Evolutionary conservation across 192 early-diverging fungal species (phyloP).

Genomic region (Thoreauomyces humboldtii): DNA sequence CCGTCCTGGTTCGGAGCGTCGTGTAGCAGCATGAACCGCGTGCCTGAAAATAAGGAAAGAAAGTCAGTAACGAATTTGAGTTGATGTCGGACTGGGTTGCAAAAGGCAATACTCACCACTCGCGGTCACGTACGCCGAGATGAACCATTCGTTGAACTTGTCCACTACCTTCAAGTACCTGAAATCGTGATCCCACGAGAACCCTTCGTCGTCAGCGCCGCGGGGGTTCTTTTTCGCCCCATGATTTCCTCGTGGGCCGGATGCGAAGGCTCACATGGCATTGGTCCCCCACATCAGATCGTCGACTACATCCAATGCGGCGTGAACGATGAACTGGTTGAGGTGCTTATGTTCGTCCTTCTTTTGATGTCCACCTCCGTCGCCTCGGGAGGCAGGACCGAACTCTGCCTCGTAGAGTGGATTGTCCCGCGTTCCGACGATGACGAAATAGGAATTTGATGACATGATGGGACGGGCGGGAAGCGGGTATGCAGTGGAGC

Average conservation of each 20-base stretch:
- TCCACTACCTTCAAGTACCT: slow-evolving; percentile 95
- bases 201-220: too few relatives aligned
- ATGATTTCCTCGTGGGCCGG: too few relatives aligned
- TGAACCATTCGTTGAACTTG: slow-evolving; percentile 90
- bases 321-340: slow-evolving; percentile 96
- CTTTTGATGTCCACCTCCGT: slow-evolving; percentile 34
- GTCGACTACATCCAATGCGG: slow-evolving; percentile 95
- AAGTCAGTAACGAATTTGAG: not conserved
- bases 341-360: slow-evolving; percentile 84
- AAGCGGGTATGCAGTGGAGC: too few relatives aligned
- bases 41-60: slow-evolving; percentile 50
- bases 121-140: slow-evolving; percentile 89
- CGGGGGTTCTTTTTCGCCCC: too few relatives aligned
- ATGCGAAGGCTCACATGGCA: slow-evolving; percentile 73
- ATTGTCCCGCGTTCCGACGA: slow-evolving; percentile 91
- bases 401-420: slow-evolving; percentile 96
- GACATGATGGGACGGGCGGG: slow-evolving; percentile 27
- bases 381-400: slow-evolving; percentile 29
- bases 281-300: slow-evolving; percentile 88
- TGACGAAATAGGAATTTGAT: slow-evolving; percentile 72
- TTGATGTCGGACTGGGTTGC: not conserved
- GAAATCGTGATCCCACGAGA: too few relatives aligned
- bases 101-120: slow-evolving; percentile 58
- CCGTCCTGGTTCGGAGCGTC: slow-evolving; percentile 74
- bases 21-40: slow-evolving; percentile 79